A percentile compares a stretch with the other conserved stretches of the same genome.
Evolutionary conservation across 2,329 filamentous ascomycete species (phyloP).

Genomic region (Arthrinium phaeospermum): DNA sequence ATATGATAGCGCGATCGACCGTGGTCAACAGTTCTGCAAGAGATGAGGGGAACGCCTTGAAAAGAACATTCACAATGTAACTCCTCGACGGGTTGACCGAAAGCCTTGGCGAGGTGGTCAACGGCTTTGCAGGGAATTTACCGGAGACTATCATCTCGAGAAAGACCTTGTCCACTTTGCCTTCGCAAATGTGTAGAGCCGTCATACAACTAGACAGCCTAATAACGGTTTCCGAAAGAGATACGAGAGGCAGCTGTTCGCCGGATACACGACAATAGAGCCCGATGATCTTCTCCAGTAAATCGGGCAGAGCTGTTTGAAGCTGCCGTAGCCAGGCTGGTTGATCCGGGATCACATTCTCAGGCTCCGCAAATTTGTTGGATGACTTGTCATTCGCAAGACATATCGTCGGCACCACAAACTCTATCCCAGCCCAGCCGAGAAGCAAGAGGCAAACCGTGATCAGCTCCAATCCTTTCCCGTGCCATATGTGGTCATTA

Average conservation of each 20-base stretch:
- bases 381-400: constrained; percentile 54
- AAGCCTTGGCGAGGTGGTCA: constrained; percentile 61
- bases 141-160: constrained; percentile 71
- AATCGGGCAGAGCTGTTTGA: constrained; percentile 69
- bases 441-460: constrained; percentile 82
- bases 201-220: constrained; percentile 74
- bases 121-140: constrained; percentile 54
- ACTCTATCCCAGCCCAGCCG: constrained; percentile 83
- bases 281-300: constrained; percentile 75
- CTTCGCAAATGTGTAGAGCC: constrained; percentile 68
- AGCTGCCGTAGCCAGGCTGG: constrained; percentile 61
- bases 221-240: constrained; percentile 75
- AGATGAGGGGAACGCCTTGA: constrained; percentile 73
- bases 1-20: constrained; percentile 77
- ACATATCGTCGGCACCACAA: constrained; percentile 71
- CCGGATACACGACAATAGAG: constrained; percentile 74
- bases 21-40: constrained; percentile 71
- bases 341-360: constrained; percentile 51
- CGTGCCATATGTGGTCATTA: constrained; percentile 97
- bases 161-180: constrained; percentile 64
- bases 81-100: constrained; percentile 62
- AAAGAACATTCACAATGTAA: constrained; percentile 68
- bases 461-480: constrained; percentile 89
- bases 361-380: constrained; percentile 42
- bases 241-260: constrained; percentile 73